Evolutionary conservation across 495 filamentous ascomycete species (phyloP), one percentile per base, ranked within the genome.

Genomic region (Daldinia grandis): DNA sequence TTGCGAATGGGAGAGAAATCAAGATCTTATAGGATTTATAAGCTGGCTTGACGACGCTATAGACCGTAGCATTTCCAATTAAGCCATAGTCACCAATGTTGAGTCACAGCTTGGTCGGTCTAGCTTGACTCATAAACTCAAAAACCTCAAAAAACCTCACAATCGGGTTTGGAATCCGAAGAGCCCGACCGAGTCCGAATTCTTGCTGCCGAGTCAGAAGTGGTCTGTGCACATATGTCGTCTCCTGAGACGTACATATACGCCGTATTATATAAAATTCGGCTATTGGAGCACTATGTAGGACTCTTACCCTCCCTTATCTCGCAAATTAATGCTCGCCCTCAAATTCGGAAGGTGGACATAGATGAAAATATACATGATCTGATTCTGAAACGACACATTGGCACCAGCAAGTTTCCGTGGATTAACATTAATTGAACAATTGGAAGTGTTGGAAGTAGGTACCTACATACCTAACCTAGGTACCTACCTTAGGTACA

Each of bases 361-460:
- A n/a, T 53, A 28, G 1, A 53, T 53, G 14, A 6, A 44, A 44
- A 27, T 30, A 53, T 17, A 56, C 30, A 21, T 31, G 53, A 17
- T 56, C 14, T 35, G 53, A 56, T 56, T 33, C 17, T 56, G 53
- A 56, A 56, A 56, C 53, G 30, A 53, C 49, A 53, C 5, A 53
- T 30, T 30, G 49, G 31, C 19, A 57, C 19, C n/a, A 57, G 42
- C 42, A 24, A 19, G n/a, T 44, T 19, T 19, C 17, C 19, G n/a
- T 44, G 40, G n/a, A 44, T 44, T 38, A 38, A 44, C 5, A 19
- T 17, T 17, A 42, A 8, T 8, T 10, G 9, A 19, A 19, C 3
- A 44, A 44, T 44, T 21, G 7, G 17, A 12, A 24, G 17, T 47
- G n/a, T n/a, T n/a, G n/a, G n/a, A n/a, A n/a, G 24, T 51, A 51